phyloP scores from a whole-genome alignment of 257 asterid genomes.

The Ligustrum vulgare region DNA sequence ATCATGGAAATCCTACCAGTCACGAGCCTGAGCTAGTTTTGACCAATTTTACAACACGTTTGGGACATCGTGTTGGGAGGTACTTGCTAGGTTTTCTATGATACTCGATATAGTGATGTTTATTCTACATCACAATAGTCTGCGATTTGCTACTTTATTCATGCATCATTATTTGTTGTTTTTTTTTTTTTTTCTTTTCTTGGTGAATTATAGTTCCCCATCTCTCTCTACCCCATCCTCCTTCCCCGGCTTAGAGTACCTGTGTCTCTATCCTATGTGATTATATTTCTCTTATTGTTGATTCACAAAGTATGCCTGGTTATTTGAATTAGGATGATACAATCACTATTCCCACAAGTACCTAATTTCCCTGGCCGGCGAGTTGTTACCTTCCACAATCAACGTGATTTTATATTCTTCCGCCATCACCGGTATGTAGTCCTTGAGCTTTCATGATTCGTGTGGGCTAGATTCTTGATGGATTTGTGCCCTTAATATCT shows the following conservation, averaged over 20 bases:
- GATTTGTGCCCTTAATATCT: constrained; percentile 9
- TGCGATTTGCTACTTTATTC: not conserved
- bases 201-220: not conserved
- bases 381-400: constrained; percentile 95
- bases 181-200: not conserved
- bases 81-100: constrained; percentile 15
- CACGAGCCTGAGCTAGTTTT: constrained; percentile 88
- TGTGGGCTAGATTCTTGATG: not conserved
- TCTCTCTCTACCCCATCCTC: not conserved
- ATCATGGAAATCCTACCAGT: constrained; percentile 93
- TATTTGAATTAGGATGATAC: constrained; percentile 54
- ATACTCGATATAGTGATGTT: constrained; percentile 7
- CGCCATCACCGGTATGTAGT: constrained; percentile 80
- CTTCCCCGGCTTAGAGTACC: not conserved
- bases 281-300: not conserved
- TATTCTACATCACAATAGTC: not conserved
- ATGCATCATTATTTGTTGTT: not conserved
- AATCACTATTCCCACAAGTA: constrained; percentile 88
- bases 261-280: not conserved
- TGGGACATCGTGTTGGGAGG: constrained; percentile 98
- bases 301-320: constrained; percentile 14
- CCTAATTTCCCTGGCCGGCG: constrained; percentile 88
- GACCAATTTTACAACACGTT: constrained; percentile 84
- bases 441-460: constrained; percentile 7
- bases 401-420: constrained; percentile 91